These are phyloP conservation scores for Termitomyces sp. DNA, from an alignment of 768 basidiomycete species.

Conservation along the genomic window DNA sequence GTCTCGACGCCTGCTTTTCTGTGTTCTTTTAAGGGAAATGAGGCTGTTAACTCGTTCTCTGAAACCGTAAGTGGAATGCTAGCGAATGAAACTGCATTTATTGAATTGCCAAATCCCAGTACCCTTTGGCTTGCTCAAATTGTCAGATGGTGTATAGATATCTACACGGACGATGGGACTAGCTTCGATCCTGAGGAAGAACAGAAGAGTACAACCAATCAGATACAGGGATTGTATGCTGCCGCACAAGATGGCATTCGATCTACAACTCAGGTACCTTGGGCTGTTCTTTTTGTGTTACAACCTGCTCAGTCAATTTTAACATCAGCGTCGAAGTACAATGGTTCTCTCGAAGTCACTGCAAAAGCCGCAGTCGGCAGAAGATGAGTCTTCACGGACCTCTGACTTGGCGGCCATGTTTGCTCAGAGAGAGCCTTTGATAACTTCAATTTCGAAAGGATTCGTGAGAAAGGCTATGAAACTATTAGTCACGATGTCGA, in stretches of 20 bases:
- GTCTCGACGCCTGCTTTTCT: conserved; percentile 58
- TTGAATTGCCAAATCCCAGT: conserved; percentile 22
- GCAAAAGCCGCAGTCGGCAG: conserved; percentile 19
- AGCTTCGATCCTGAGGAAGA: conserved; percentile 42
- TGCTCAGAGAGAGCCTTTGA: conserved; percentile 31
- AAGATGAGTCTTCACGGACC: conserved; percentile 12
- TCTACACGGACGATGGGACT: conserved; percentile 32
- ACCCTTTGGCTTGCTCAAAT: conserved; percentile 45
- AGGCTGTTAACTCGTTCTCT: conserved; percentile 60
- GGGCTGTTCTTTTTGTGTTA: conserved; percentile 13
- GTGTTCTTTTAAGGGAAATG: conserved; percentile 60
- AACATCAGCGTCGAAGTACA: conserved; percentile 40
- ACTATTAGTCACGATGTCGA: conserved; percentile 62
- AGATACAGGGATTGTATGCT: conserved; percentile 48
- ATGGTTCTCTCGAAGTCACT: conserved; percentile 30
- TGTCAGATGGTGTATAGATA: conserved; percentile 41
- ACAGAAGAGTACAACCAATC: conserved; percentile 34
- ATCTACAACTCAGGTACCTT: conserved; percentile 39
- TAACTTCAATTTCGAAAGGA: conserved; percentile 43
- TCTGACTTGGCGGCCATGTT: conserved; percentile 35
- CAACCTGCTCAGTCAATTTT: conserved; percentile 13
- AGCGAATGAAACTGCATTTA: background rate
- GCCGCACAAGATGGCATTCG: conserved; percentile 47
- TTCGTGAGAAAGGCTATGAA: conserved; percentile 48
- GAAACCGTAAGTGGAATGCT: conserved; percentile 46